Evolutionary conservation across 1,284 basidiomycete genomes (phyloP), one percentile per base, ranked within the genome.

Genomic region (Xerocomus minutiporus): DNA sequence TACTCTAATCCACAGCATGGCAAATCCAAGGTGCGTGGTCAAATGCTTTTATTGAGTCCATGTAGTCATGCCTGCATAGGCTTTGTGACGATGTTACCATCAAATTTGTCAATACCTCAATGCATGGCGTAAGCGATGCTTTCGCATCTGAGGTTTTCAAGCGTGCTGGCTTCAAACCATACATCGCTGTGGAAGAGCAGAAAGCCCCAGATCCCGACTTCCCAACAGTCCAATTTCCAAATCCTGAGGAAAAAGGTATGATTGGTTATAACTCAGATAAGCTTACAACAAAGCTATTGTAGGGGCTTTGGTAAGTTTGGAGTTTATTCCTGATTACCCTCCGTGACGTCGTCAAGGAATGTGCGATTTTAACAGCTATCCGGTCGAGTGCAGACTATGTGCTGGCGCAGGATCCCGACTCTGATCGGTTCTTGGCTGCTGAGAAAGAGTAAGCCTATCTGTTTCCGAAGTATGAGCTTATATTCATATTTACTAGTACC

Each of bases 331-430:
- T 39, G 35, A 28, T 47, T 47, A 28, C 4, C 28, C 2, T 41
- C 5, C 13, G 5, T 62, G 42, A 65, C 42, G 11, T 25, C 38
- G 32, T 45, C 28, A 59, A 92, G 89, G 80, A 90, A 61, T 72
- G 86, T 2, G 88, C 89, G 0, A 71, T 91, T 41, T 64, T 67
- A 8, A 81, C 80, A 1, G 90, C 88, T 3, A 72, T 82, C 26
- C 55, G 63, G 6, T 70, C 72, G 13, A 75, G 72, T 1, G 81
- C 80, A 3, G 61, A 68, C 31, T 84, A 90, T 62, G 82, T 93
- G 1, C 73, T 93, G 11, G 90, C 91, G 2, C 90, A 93, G 66
- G 91, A 93, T 68, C 91, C 91, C 1, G 91, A 93, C 63, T 81
- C 86, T 7, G 91, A 93, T 69, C 75, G 90, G 23, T 93, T 93